Percentiles rank a stretch among this genome's conserved stretches.
Evolutionary conservation across 1,284 basidiomycete species (phyloP).

Genomic region (Fomitopsis pinicola): DNA sequence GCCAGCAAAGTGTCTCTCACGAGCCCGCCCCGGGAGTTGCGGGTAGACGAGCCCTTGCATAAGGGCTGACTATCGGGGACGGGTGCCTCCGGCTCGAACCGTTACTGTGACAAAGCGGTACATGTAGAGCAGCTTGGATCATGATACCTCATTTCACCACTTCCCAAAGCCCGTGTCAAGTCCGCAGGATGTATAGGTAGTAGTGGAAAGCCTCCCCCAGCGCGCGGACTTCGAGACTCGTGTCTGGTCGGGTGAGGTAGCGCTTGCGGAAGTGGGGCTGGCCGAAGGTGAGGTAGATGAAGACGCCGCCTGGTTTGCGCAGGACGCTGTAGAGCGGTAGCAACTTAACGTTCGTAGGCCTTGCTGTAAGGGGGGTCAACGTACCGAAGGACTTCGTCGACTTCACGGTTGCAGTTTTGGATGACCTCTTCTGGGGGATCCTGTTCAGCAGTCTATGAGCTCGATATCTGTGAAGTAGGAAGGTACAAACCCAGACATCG

Average conservation of each 20-base stretch:
- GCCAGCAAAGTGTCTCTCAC: too few species aligned
- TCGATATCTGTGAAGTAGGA: background rate
- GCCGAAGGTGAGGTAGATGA: conserved; percentile 87
- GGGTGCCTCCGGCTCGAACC: too few species aligned
- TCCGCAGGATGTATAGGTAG: conserved; percentile 61
- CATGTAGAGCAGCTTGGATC: too few species aligned
- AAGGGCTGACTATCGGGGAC: too few species aligned
- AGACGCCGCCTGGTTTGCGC: conserved; percentile 51
- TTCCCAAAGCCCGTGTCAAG: conserved; percentile 3
- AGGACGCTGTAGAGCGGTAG: conserved; percentile 49
- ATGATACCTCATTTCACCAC: background rate
- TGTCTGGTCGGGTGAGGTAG: conserved; percentile 52
- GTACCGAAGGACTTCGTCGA: conserved; percentile 53
- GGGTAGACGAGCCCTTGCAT: too few species aligned
- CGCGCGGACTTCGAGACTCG: conserved; percentile 60
- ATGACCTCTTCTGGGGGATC: conserved; percentile 79
- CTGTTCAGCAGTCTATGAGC: conserved; percentile 34
- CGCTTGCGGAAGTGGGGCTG: conserved; percentile 87
- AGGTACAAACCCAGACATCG: conserved; percentile 75
- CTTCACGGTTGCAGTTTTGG: conserved; percentile 74
- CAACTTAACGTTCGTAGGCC: background rate
- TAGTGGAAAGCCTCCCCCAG: conserved; percentile 84
- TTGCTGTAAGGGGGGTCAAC: background rate
- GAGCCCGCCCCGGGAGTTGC: too few species aligned
- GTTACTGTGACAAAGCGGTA: too few species aligned